Evolutionary conservation across 2,329 filamentous ascomycete species (phyloP), one percentile per base, ranked within the genome.

Genomic region (Hypoxylon rubiginosum): DNA sequence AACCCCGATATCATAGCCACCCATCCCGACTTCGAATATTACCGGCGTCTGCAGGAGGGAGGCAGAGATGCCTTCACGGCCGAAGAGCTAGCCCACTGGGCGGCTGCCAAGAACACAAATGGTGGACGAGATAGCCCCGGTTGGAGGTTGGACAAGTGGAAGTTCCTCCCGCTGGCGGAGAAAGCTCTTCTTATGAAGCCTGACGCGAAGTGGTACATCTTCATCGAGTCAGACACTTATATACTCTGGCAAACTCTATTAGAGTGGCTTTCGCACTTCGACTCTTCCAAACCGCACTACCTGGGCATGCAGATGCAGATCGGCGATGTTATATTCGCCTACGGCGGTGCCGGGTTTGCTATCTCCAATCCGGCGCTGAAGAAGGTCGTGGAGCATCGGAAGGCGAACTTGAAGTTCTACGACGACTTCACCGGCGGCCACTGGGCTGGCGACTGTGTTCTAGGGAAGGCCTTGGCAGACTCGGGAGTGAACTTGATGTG

Each of bases 191-290:
- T 54, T n/a, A 71, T 78, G 54, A 71, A 76, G 39, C 82, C 83
- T 1, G 76, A 85, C 26, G 82, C 83, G 48, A 84, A 84, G 58
- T 89, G 86, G 86, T 89, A 83, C 65, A 78, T 87, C 59, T 89
- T 89, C 73, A 82, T 87, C 50, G 86, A 88, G 69, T 82, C 85
- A 0, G 87, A 89, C 71, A 88, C 86, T 0, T 88, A 86, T 68
- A 74, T 88, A 43, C 78, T 86, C 9, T 86, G 86, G 79, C 77
- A 81, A 34, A 86, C 85, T 32, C 69, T 88, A 43, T 71, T 87
- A 15, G 76, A 80, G 24, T 89, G 85, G 85, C 79, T 89, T 21
- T 77, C 78, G 17, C 77, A 81, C 21, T 82, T 85, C 66, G 82
- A 89, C 72, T 68, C 82, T 2, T 74, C 73, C 1, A 74, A 84